Conservation (phyloP, 2,329 filamentous ascomycete species). For the Pestalotiopsis sp. region DNA sequence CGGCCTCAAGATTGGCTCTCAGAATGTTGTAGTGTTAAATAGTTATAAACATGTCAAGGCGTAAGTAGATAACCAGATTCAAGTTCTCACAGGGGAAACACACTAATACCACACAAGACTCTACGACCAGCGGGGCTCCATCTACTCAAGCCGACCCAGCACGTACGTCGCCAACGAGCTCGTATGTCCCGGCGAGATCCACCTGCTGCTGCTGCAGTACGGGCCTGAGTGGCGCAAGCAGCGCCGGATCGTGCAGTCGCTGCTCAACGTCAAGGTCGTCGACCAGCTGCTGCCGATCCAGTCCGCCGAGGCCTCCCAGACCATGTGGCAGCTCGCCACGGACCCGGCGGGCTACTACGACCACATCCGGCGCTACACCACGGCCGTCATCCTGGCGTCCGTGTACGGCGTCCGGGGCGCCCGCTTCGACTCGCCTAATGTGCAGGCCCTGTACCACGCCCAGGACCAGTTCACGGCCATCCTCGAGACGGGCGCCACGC, state of each 20-base stretch:
- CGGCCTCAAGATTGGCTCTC: conserved; percentile 17
- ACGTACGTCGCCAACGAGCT: conserved; percentile 13
- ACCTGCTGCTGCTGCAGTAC: conserved; percentile 10
- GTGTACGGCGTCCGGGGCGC: conserved; percentile 13
- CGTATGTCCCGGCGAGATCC: not conserved
- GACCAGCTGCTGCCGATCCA: conserved; percentile 13
- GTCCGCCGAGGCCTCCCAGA: conserved; percentile 10
- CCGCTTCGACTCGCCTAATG: conserved; percentile 5
- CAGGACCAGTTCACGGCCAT: conserved; percentile 16
- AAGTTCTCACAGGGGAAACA: not conserved
- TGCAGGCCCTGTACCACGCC: conserved; percentile 13
- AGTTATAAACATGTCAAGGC: conserved; percentile 13
- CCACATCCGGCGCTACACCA: conserved; percentile 12
- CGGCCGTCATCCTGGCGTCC: conserved; percentile 11
- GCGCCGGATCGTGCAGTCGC: conserved; percentile 3
- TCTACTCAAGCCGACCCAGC: conserved; percentile 15
- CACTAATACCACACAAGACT: conserved; percentile 7
- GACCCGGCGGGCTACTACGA: conserved; percentile 6
- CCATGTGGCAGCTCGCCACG: conserved; percentile 10
- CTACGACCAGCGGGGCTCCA: conserved; percentile 14
- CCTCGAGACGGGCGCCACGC: conserved; percentile 13
- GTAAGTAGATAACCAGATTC: not conserved
- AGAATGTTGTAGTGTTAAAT: conserved; percentile 16
- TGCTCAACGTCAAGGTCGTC: conserved; percentile 2
- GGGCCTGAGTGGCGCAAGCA: conserved; percentile 12